phyloP scores from a whole-genome alignment of 305 asterid genomes.

The Fraxinus sp. region DNA sequence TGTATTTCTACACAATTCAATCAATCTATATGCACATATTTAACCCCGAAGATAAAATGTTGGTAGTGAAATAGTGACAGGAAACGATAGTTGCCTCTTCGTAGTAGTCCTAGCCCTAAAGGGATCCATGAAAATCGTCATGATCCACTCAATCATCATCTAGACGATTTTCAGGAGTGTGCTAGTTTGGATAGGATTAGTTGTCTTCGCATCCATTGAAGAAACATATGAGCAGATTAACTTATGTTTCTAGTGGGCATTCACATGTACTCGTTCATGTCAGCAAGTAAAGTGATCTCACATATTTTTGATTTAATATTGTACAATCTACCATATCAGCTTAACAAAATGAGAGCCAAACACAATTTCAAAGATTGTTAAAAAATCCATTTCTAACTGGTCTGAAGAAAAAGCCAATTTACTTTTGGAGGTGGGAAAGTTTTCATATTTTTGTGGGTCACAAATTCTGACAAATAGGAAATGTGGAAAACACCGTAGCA shows the following conservation, averaged over 20 bases:
- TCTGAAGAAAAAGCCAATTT: constrained; percentile 29
- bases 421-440: constrained; percentile 37
- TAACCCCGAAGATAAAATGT: not conserved
- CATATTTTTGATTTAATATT: not conserved
- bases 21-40: not conserved
- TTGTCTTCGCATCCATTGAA: not conserved
- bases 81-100: not conserved
- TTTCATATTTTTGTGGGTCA: constrained; percentile 41
- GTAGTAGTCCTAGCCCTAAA: not conserved
- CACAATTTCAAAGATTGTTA: not conserved
- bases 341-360: not conserved
- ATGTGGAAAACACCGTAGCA: constrained; percentile 27
- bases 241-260: not conserved
- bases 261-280: not conserved
- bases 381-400: constrained; percentile 18
- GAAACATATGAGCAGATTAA: not conserved
- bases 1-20: not conserved
- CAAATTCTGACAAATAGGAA: constrained; percentile 39
- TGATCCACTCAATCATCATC: not conserved
- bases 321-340: not conserved
- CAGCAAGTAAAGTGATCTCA: not conserved
- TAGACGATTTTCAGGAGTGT: not conserved
- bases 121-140: not conserved
- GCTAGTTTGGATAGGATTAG: not conserved
- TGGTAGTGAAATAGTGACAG: not conserved